Evolutionary conservation across 2,329 filamentous ascomycete species (phyloP), one percentile per base, ranked within the genome.

Genomic region (Aspergillus candidus): DNA sequence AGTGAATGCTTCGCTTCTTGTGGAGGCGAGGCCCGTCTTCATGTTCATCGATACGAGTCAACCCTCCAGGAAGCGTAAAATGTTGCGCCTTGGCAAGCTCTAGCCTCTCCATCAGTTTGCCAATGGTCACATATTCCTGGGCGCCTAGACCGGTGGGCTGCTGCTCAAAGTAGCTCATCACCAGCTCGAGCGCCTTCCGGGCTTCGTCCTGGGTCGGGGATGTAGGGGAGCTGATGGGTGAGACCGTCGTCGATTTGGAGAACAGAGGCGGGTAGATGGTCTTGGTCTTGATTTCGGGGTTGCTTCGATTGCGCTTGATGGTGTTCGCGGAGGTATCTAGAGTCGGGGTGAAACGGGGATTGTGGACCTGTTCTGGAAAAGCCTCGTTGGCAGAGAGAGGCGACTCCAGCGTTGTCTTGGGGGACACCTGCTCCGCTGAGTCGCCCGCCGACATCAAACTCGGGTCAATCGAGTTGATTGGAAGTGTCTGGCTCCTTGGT

Each of bases 401-500:
- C 32, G 61, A 60, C 32, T 68, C 62, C 32, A 66, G 62, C 5
- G 69, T 57, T 50, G 73, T 73, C 59, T 80, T 80, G 14, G 77
- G 72, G n/a, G 73, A 76, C 15, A 75, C 58, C 12, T 73, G 69
- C 36, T 82, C 78, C n/a, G 73, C 71, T 1, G 71, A 69, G 37
- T 73, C 66, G 18, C 73, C 71, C 31, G 56, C 43, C 3, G 74
- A 72, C 49, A 78, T 72, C 55, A 77, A 76, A 13, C 50, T 59
- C 27, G 78, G 72, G 52, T 82, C 72, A 29, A 67, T 51, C 36
- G 59, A 54, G 34, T 88, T 71, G 35, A 83, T 81, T 1, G 89
- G 88, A 51, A 94, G 89, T 0, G 88, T 94, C 65, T 94, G 88
- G 63, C 87, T 93, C 58, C 88, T 78, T n/a, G 86, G 87, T 44